These are phyloP conservation scores for Crotalaria pallida DNA, from an alignment of 306 rosid species.

Conservation along the genomic window DNA sequence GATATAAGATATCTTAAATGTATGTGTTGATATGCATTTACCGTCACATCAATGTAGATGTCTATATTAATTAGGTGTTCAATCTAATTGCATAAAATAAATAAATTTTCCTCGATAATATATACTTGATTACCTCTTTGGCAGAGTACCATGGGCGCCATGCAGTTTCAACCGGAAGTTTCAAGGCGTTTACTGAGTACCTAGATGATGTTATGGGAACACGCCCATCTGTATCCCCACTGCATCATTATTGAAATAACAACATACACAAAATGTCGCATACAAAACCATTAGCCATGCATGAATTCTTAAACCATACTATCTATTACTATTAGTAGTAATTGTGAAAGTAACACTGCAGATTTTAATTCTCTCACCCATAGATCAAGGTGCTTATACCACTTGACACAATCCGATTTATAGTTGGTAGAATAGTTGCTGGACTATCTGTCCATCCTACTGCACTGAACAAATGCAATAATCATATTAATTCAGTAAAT, in stretches of 20 bases:
- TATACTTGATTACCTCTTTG: constrained; percentile 44
- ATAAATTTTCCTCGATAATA: no score
- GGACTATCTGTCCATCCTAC: constrained; percentile 43
- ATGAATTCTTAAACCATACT: background rate
- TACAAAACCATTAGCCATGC: background rate
- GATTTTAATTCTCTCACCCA: background rate
- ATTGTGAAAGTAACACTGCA: background rate
- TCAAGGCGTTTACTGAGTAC: constrained; percentile 37
- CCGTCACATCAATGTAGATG: no score
- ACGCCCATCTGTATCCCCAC: constrained; percentile 54
- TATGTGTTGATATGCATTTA: no score
- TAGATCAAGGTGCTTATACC: constrained; percentile 24
- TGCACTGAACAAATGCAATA: constrained; percentile 16
- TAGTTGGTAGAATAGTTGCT: constrained; percentile 25
- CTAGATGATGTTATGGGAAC: constrained; percentile 54
- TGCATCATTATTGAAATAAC: constrained; percentile 23
- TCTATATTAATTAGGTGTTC: no score
- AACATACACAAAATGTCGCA: background rate
- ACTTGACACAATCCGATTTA: constrained; percentile 23
- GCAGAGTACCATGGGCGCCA: constrained; percentile 56
- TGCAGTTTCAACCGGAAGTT: constrained; percentile 24
- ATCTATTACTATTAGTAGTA: background rate
- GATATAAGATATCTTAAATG: no score
- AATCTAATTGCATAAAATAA: no score
- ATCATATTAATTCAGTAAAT: background rate